Evolutionary conservation across 2,329 filamentous ascomycete genomes (phyloP), one percentile per base, ranked within the genome.

Genomic region (Epichloe festucae): DNA sequence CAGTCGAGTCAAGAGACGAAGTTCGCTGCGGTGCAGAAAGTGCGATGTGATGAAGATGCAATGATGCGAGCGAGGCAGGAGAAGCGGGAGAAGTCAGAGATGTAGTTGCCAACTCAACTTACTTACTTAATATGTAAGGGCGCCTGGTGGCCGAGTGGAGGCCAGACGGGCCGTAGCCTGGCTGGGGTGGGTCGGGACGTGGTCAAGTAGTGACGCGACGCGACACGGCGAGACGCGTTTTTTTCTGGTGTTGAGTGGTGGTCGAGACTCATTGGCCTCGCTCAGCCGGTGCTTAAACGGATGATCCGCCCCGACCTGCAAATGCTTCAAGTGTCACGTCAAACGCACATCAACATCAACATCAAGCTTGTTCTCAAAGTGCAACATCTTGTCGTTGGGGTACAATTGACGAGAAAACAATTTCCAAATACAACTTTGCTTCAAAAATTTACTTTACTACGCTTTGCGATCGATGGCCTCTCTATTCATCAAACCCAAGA

Each of bases 401-500:
- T 4, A 11, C 3, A 31, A 10, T 11, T 11, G 27, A 10, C 27
- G 3, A 4, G 27, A 31, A 11, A 11, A 4, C 8, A 31, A 11
- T 11, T 31, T 10, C 27, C 8, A 31, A 10, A 31, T 4, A 31
- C 27, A 31, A 10, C 1, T 31, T 15, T 44, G 17, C 5, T 44
- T 21, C 10, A 15, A 15, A 44, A 0, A n/a, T 40, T 40, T 27
- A 31, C 23, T 21, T 14, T 17, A 10, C 40, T 35, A 31, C 15
- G 17, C 55, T 48, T 59, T 63, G 1, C 55, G 53, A 19, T 63
- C 56, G 7, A 65, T 55, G 10, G 59, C 51, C 42, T 65, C 60
- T 0, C 63, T 63, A 21, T 64, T 62, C 55, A 63, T 56, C 5
- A 65, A 55, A 0, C 62, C 63, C 4, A 65, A 51, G 1, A 56